phyloP scores from a whole-genome alignment of 192 early-diverging fungal species.

The Coemansia sp. region DNA sequence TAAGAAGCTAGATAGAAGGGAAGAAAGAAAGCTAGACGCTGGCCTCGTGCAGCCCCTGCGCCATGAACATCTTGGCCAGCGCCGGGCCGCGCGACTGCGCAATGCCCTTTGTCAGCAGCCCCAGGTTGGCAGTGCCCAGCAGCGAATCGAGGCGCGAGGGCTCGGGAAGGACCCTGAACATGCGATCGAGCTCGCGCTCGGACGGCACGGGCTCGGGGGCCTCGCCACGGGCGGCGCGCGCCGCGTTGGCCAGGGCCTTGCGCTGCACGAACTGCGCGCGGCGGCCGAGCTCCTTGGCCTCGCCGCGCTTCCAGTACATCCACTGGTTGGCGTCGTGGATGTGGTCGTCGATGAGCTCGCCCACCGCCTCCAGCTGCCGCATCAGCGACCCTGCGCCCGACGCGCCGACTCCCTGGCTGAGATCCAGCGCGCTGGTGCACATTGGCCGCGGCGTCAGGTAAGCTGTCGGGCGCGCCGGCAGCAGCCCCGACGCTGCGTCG shows the following conservation, averaged over 20 bases:
- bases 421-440: slow-evolving; percentile 70
- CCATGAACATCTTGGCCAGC: slow-evolving; percentile 88
- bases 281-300: slow-evolving; percentile 84
- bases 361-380: slow-evolving; percentile 69
- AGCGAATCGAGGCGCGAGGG: slow-evolving; percentile 89
- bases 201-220: slow-evolving; percentile 76
- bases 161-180: slow-evolving; percentile 75
- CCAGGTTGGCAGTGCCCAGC: slow-evolving; percentile 87
- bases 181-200: slow-evolving; percentile 57
- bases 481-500: slow-evolving; percentile 48
- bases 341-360: slow-evolving; percentile 91
- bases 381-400: slow-evolving; percentile 24
- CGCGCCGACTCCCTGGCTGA: slow-evolving; percentile 55
- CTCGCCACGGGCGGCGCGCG: slow-evolving; percentile 66
- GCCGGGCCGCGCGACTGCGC: slow-evolving; percentile 92
- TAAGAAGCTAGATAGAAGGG: not conserved
- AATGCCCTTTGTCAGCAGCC: slow-evolving; percentile 90
- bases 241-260: slow-evolving; percentile 74
- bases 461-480: slow-evolving; percentile 35
- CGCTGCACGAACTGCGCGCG: slow-evolving; percentile 61
- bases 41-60: slow-evolving; percentile 67
- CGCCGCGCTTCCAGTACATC: slow-evolving; percentile 91
- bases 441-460: slow-evolving; percentile 57
- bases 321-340: slow-evolving; percentile 89
- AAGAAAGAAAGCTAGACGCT: not conserved